Percentiles rank a stretch among this genome's conserved stretches.
These are phyloP conservation scores for Nadsonia fulvescens DNA, from an alignment of 805 yeast species.

Conservation along the genomic window DNA sequence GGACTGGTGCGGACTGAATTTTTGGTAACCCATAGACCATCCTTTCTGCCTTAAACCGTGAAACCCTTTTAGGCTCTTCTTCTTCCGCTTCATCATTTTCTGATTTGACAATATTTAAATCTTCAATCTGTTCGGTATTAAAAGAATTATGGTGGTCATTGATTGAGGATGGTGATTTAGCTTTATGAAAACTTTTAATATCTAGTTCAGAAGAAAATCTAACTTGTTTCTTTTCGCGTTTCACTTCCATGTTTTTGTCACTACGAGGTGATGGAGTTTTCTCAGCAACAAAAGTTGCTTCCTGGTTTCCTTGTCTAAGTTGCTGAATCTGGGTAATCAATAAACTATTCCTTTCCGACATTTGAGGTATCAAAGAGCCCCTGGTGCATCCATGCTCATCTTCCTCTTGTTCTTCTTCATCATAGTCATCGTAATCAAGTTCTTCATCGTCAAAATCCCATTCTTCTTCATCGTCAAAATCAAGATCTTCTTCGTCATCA, in stretches of 20 bases:
- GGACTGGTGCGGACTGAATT: neutral
- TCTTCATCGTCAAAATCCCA: constrained; percentile 5
- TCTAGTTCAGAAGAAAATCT: constrained; percentile 34
- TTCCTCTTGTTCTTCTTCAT: constrained; percentile 4
- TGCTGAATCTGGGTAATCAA: no score
- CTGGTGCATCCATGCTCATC: constrained; percentile 5
- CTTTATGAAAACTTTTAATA: constrained; percentile 41
- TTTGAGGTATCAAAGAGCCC: constrained; percentile 5
- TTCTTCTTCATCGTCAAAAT: constrained; percentile 1
- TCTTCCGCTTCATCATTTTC: constrained; percentile 4
- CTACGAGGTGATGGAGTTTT: no score
- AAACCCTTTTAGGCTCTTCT: constrained; percentile 10
- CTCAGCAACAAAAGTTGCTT: no score
- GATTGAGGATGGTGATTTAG: constrained; percentile 27
- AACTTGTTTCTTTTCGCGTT: constrained; percentile 19
- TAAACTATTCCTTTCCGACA: no score
- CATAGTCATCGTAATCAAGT: no score
- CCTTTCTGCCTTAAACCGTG: constrained; percentile 17
- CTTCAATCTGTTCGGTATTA: neutral
- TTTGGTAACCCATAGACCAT: constrained; percentile 1
- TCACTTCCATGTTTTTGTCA: no score
- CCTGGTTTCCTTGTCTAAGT: no score
- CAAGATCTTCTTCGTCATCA: constrained; percentile 3
- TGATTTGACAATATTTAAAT: constrained; percentile 1
- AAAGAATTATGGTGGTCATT: neutral